Conservation (phyloP, 768 basidiomycete species). For the Russula earlei region DNA sequence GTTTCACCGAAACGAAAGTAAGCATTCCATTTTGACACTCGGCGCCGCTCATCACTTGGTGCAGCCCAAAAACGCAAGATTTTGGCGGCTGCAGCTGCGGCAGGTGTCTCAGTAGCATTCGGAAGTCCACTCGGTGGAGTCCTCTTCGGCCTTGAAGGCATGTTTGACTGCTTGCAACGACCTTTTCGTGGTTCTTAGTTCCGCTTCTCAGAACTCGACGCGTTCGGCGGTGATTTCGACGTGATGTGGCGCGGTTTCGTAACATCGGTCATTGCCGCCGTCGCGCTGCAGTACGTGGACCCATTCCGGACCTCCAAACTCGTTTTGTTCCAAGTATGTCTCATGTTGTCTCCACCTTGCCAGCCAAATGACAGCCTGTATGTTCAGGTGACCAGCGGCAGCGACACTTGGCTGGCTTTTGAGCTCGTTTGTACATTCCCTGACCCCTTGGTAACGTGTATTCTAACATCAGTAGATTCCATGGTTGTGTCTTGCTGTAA, state of each 20-base stretch:
- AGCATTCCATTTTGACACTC: not conserved
- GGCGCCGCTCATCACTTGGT: not conserved
- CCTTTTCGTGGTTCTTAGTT: not conserved
- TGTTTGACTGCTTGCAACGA: not conserved
- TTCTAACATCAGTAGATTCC: slow-evolving; percentile 41
- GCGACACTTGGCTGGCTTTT: slow-evolving; percentile 60
- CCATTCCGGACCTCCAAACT: slow-evolving; percentile 82
- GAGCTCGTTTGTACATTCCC: slow-evolving; percentile 42
- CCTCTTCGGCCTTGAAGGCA: slow-evolving; percentile 72
- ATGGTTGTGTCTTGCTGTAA: slow-evolving; percentile 54
- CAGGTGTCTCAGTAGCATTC: slow-evolving; percentile 83
- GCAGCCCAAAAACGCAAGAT: slow-evolving; percentile 73
- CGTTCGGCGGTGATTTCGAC: slow-evolving; percentile 62
- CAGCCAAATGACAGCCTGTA: not conserved
- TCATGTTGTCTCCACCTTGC: not conserved
- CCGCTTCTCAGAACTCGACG: slow-evolving; percentile 44
- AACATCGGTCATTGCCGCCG: slow-evolving; percentile 77
- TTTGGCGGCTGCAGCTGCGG: slow-evolving; percentile 73
- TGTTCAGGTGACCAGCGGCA: slow-evolving; percentile 44
- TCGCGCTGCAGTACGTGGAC: slow-evolving; percentile 75
- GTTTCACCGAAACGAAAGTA: slow-evolving; percentile 72
- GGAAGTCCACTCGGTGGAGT: slow-evolving; percentile 83
- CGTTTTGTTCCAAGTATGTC: slow-evolving; percentile 61
- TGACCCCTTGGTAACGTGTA: not conserved
- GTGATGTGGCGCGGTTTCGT: slow-evolving; percentile 86